Percentiles rank a stretch among this genome's conserved stretches.
Evolutionary conservation across 148 eudicot genomes (phyloP).

Genomic region (Tetragonia tetragonoides): DNA sequence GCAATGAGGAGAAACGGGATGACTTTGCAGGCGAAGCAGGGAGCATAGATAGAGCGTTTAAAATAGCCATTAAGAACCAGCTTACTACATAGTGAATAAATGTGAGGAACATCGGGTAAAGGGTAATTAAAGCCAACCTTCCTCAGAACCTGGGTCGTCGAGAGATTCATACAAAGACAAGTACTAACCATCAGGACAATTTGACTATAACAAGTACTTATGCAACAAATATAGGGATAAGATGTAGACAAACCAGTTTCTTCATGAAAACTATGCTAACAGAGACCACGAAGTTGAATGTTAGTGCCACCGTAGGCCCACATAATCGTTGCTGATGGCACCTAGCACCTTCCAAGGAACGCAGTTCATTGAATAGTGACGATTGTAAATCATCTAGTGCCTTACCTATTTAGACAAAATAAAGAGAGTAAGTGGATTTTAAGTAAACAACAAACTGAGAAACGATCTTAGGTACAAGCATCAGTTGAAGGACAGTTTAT

Average conservation of each 20-base stretch:
- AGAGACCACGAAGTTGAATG: constrained; percentile 84
- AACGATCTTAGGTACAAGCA: background rate
- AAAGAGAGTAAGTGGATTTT: background rate
- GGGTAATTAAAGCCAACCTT: constrained; percentile 86
- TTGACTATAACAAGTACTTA: background rate
- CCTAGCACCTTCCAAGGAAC: constrained; percentile 55
- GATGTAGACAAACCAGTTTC: constrained; percentile 56
- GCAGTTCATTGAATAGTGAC: constrained; percentile 59
- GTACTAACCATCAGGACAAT: background rate
- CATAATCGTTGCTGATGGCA: constrained; percentile 68
- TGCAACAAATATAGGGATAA: background rate
- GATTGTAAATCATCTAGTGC: constrained; percentile 81
- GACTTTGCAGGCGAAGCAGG: constrained; percentile 70
- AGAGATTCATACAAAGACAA: background rate
- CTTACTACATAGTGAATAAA: constrained; percentile 82
- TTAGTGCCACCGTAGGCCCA: constrained; percentile 81
- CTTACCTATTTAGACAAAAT: constrained; percentile 46
- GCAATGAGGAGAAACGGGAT: constrained; percentile 61
- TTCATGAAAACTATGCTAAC: constrained; percentile 87
- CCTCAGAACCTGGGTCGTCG: constrained; percentile 59
- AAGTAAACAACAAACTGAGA: no score
- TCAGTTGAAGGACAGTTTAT: background rate
- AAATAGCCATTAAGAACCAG: constrained; percentile 82
- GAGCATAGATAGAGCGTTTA: constrained; percentile 67
- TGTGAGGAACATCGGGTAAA: constrained; percentile 78